These are phyloP conservation scores for Aspergillus egyptiacus DNA, from an alignment of 495 filamentous ascomycete species.

Conservation along the genomic window DNA sequence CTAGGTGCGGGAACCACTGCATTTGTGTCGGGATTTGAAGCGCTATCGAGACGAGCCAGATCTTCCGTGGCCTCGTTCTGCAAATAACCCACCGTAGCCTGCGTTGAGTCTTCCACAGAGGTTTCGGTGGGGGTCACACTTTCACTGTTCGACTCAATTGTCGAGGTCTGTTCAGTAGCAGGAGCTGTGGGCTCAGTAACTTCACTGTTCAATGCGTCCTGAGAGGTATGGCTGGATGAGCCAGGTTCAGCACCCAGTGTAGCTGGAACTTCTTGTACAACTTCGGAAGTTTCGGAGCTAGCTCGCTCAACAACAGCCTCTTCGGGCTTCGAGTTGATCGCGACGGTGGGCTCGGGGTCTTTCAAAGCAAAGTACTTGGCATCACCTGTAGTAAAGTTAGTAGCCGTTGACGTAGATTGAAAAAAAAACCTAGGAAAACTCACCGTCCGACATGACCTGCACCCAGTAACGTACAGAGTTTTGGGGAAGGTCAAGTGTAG, in stretches of 20 bases:
- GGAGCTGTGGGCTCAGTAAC: neutral
- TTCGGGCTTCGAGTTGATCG: constrained; percentile 32
- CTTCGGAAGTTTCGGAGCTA: constrained; percentile 21
- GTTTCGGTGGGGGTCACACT: neutral
- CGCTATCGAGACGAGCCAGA: neutral
- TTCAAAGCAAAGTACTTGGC: constrained; percentile 41
- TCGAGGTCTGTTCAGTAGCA: neutral
- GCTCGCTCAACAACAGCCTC: constrained; percentile 28
- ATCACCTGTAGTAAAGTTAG: constrained; percentile 22
- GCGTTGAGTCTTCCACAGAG: neutral
- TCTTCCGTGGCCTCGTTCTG: neutral
- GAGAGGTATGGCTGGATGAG: constrained; percentile 22
- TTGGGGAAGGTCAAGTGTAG: constrained; percentile 26
- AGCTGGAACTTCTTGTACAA: constrained; percentile 14
- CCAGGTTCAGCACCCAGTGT: constrained; percentile 28
- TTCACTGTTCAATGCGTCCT: neutral
- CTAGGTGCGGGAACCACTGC: neutral
- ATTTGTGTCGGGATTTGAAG: neutral
- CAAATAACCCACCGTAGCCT: neutral
- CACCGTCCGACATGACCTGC: constrained; percentile 38
- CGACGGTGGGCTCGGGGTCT: constrained; percentile 26
- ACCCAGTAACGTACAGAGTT: constrained; percentile 39
- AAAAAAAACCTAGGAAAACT: neutral
- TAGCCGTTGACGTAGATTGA: neutral
- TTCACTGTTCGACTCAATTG: neutral